A percentile compares a stretch with the other conserved stretches of the same genome.
Evolutionary conservation across 306 rosid species (phyloP).

Genomic region (Vigna unguiculata): DNA sequence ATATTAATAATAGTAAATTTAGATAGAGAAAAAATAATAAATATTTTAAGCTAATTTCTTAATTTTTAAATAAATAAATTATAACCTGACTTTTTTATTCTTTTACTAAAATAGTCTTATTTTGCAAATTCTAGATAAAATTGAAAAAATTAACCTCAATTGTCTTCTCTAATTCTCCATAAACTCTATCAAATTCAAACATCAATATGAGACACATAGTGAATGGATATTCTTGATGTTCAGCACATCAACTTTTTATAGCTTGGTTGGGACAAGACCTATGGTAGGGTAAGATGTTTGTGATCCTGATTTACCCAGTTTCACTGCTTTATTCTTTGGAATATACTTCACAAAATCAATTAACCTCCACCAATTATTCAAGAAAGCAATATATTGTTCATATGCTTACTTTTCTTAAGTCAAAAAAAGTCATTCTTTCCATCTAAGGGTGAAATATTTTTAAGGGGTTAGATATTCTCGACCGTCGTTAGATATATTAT

Average conservation of each 20-base stretch:
- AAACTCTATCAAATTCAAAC: too few relatives aligned
- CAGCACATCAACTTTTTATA: neutral
- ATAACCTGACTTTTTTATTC: too few relatives aligned
- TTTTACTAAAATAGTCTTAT: neutral
- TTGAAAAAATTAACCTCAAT: neutral
- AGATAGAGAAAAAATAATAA: too few relatives aligned
- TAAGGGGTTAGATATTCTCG: too few relatives aligned
- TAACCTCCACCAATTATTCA: slow-evolving; percentile 10
- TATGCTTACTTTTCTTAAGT: neutral
- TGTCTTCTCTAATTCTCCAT: neutral
- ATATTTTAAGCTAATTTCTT: too few relatives aligned
- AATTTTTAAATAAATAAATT: too few relatives aligned
- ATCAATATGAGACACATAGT: neutral
- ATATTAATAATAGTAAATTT: too few relatives aligned
- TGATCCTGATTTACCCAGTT: neutral
- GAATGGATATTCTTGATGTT: slow-evolving; percentile 11
- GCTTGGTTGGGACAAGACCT: neutral
- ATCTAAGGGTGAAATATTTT: too few relatives aligned
- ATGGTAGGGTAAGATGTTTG: neutral
- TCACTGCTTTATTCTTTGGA: neutral
- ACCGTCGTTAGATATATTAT: too few relatives aligned
- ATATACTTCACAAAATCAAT: slow-evolving; percentile 3
- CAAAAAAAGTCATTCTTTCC: neutral
- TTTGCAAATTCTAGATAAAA: neutral
- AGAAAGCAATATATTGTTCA: slow-evolving; percentile 3